These are phyloP conservation scores for Fusarium praegraminearum DNA, from an alignment of 2,329 filamentous ascomycete species.

Conservation along the genomic window DNA sequence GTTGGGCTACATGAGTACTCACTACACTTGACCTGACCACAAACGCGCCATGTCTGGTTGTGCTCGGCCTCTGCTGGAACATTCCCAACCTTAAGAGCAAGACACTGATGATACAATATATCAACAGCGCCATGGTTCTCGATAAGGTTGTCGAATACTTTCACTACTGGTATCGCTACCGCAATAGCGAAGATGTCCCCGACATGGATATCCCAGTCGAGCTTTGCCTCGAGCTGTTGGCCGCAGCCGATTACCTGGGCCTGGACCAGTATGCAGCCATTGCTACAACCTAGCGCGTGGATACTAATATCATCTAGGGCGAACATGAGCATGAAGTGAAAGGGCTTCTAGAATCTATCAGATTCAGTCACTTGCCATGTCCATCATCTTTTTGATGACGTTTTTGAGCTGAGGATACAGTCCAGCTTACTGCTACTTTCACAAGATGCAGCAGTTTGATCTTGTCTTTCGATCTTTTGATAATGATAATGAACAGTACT, in stretches of 20 bases:
- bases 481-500: conserved; percentile 33
- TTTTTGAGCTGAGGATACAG: conserved; percentile 34
- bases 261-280: conserved; percentile 65
- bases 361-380: neutral
- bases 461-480: conserved; percentile 22
- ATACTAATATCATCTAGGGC: conserved; percentile 52
- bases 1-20: conserved; percentile 63
- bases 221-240: conserved; percentile 80
- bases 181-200: conserved; percentile 76
- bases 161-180: conserved; percentile 82
- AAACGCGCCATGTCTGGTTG: conserved; percentile 27
- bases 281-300: conserved; percentile 35
- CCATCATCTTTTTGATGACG: conserved; percentile 19
- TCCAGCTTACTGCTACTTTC: conserved; percentile 15
- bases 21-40: conserved; percentile 75
- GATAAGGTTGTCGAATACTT: conserved; percentile 88
- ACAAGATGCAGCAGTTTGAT: conserved; percentile 7
- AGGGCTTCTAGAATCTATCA: neutral
- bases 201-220: conserved; percentile 86
- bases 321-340: conserved; percentile 55
- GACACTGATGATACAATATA: conserved; percentile 43
- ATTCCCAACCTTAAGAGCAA: conserved; percentile 21
- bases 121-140: conserved; percentile 74
- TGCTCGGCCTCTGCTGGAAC: conserved; percentile 26
- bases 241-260: conserved; percentile 81